A percentile compares a stretch with the other conserved stretches of the same genome.
Evolutionary conservation across 257 asterid genomes (phyloP).

Genomic region (Verbascum thapsus): DNA sequence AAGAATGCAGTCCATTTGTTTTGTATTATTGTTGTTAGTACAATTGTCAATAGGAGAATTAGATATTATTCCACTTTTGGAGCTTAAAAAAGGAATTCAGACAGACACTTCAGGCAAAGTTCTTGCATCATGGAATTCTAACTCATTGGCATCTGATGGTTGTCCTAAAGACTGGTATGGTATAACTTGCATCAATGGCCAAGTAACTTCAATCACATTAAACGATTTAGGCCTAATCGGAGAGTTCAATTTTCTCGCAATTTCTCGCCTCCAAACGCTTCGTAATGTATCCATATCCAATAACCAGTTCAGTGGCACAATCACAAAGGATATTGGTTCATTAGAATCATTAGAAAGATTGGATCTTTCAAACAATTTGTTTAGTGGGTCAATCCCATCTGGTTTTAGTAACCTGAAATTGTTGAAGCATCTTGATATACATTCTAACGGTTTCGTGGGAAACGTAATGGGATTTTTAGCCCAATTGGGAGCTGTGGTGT

Average conservation of each 20-base stretch:
- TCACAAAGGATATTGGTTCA: slow-evolving; percentile 52
- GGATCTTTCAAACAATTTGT: slow-evolving; percentile 65
- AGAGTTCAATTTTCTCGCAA: slow-evolving; percentile 51
- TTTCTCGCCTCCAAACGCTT: slow-evolving; percentile 60
- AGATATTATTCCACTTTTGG: slow-evolving; percentile 61
- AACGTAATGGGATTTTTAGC: slow-evolving; percentile 61
- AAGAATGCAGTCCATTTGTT: slow-evolving; percentile 53
- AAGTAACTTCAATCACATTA: slow-evolving; percentile 60
- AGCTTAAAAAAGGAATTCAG: slow-evolving; percentile 65
- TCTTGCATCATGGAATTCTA: slow-evolving; percentile 81
- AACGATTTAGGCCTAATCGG: slow-evolving; percentile 60
- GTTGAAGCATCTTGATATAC: slow-evolving; percentile 71
- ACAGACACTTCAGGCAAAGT: slow-evolving; percentile 50
- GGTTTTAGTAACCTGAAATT: slow-evolving; percentile 48
- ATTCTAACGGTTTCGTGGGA: slow-evolving; percentile 58
- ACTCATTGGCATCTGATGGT: slow-evolving; percentile 63
- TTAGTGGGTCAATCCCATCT: slow-evolving; percentile 57
- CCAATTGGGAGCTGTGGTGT: slow-evolving; percentile 46
- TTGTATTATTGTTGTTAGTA: slow-evolving; percentile 47
- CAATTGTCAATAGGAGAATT: slow-evolving; percentile 47
- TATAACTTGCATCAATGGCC: slow-evolving; percentile 56
- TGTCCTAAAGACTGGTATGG: slow-evolving; percentile 83
- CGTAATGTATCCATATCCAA: slow-evolving; percentile 59
- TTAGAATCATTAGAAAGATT: slow-evolving; percentile 46
- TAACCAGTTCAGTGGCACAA: slow-evolving; percentile 58